Evolutionary conservation across 148 eudicot genomes (phyloP), one percentile per base, ranked within the genome.

Genomic region (Dysphania ambrosioides): DNA sequence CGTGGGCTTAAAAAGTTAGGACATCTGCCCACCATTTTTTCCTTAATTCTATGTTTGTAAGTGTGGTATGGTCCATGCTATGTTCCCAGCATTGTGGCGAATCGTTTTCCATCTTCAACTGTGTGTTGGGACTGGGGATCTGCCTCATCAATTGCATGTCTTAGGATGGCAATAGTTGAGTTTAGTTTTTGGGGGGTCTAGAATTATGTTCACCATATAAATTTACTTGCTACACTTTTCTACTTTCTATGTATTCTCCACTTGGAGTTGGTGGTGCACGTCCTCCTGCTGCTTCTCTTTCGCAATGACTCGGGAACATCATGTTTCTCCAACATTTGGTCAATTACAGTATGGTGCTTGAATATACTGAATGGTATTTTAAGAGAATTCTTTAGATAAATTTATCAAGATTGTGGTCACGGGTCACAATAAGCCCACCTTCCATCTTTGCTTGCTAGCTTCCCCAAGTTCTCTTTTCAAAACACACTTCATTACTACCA

Each of bases 221-320:
- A 71, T 40, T 38, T 42, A 9, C n/a, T 56, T 47, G 19, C 12
- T 42, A 55, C 35, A 41, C 36, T 63, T 77, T 81, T 66, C 5
- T 53, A 64, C 65, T 77, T 63, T 78, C 84, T 72, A 81, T 78
- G 55, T 77, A 81, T 81, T 77, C 80, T 68, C 65, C 63, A 56
- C 77, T 55, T 3, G 16, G 36, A 19, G 58, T 12, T 53, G n/a
- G n/a, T 53, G 19, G 60, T 18, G 57, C 47, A 59, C 63, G 24
- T 61, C 8, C 67, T 16, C 31, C 42, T 49, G 8, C 42, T 18
- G 5, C n/a, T 53, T n/a, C 58, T 53, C 58, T 53, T 53, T 5
- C 26, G 7, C 23, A 4, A 53, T 8, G 58, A n/a, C 6, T 53
- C 6, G 24, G 19, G 57, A 1, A 19, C 15, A 47, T 21, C 13